A percentile compares a stretch with the other conserved stretches of the same genome.
Conservation (phyloP, 495 filamentous ascomycete species). For the Rhypophila decipiens region DNA sequence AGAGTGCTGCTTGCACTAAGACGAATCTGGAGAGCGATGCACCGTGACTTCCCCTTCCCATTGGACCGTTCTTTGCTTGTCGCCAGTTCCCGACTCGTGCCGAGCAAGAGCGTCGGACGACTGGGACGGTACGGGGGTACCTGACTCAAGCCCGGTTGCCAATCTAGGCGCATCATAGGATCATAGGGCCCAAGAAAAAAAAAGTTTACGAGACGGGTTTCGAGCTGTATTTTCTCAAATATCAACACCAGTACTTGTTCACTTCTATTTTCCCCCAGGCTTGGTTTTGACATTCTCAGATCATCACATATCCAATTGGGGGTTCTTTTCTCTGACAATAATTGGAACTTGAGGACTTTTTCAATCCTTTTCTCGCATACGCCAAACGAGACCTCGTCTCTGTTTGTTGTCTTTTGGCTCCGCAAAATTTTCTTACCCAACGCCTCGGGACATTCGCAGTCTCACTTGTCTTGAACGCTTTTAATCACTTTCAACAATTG, state of each 20-base stretch:
- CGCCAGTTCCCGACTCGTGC: no score
- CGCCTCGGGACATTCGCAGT: neutral
- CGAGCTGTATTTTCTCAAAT: constrained; percentile 8
- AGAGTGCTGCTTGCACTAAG: no score
- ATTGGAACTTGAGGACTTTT: neutral
- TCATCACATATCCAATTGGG: constrained; percentile 2
- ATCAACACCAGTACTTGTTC: neutral
- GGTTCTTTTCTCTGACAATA: neutral
- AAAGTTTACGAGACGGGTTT: constrained; percentile 3
- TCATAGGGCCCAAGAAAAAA: constrained; percentile 1
- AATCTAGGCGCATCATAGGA: constrained; percentile 15
- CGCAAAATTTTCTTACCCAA: neutral
- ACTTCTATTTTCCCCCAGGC: constrained; percentile 3
- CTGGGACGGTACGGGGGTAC: no score
- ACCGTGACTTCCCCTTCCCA: no score
- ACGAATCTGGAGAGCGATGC: no score
- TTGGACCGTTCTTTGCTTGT: no score
- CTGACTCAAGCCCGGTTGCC: constrained; percentile 13
- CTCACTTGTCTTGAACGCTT: neutral
- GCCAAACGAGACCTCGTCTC: no score
- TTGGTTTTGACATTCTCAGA: no score
- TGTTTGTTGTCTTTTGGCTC: neutral
- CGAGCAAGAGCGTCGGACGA: no score
- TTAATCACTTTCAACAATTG: neutral
- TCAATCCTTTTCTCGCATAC: neutral